These are phyloP conservation scores for Ascochyta viciae-villosae DNA, from an alignment of 2,329 filamentous ascomycete genomes.

Conservation along the genomic window DNA sequence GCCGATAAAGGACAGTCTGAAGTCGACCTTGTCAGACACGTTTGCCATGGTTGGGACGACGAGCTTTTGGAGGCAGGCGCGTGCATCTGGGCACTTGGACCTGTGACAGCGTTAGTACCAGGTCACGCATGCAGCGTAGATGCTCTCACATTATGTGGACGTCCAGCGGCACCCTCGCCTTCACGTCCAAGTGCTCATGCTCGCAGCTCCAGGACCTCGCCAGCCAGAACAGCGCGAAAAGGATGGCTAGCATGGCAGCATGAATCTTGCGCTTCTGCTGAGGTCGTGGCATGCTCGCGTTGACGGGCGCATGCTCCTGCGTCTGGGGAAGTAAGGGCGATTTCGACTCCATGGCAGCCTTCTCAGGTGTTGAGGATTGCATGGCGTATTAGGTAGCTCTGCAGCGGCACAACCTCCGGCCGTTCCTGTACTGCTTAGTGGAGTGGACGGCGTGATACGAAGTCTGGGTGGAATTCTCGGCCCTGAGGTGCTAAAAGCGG, in stretches of 20 bases:
- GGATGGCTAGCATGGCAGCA: slow-evolving; percentile 31
- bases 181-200: slow-evolving; percentile 31
- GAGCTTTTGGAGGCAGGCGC: slow-evolving; percentile 79
- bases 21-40: slow-evolving; percentile 84
- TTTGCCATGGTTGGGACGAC: slow-evolving; percentile 87
- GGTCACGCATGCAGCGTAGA: neutral
- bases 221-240: slow-evolving; percentile 44
- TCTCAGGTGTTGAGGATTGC: slow-evolving; percentile 6
- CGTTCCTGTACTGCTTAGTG: slow-evolving; percentile 10
- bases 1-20: slow-evolving; percentile 89
- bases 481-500: slow-evolving; percentile 10
- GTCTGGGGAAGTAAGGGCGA: slow-evolving; percentile 36
- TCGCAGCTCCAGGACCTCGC: slow-evolving; percentile 36
- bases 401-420: slow-evolving; percentile 7
- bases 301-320: slow-evolving; percentile 15
- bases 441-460: slow-evolving; percentile 6
- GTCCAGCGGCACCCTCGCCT: slow-evolving; percentile 74
- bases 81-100: slow-evolving; percentile 88
- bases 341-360: slow-evolving; percentile 39
- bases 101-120: slow-evolving; percentile 18
- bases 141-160: slow-evolving; percentile 81
- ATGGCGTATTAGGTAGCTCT: slow-evolving; percentile 10
- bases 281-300: slow-evolving; percentile 27
- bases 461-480: slow-evolving; percentile 8
- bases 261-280: slow-evolving; percentile 35